Percentiles rank a stretch among this genome's conserved stretches.
These are phyloP conservation scores for California macrophylla DNA, from an alignment of 441 rosid species.

Conservation along the genomic window DNA sequence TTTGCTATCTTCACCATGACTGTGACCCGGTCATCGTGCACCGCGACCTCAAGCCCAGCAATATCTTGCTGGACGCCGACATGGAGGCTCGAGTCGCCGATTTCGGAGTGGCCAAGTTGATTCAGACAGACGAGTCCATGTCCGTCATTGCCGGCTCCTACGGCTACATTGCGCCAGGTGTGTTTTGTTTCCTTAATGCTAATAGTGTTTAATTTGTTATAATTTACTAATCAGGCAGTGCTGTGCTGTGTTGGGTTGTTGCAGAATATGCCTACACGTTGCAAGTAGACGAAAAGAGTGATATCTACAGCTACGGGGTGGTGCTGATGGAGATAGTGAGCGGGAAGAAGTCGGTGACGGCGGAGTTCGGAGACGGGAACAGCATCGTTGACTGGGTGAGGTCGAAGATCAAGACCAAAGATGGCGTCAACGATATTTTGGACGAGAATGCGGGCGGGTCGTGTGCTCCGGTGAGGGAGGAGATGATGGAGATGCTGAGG, in stretches of 20 bases:
- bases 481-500: slow-evolving; percentile 75
- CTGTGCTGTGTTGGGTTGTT: neutral
- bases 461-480: slow-evolving; percentile 53
- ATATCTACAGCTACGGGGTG: slow-evolving; percentile 84
- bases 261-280: slow-evolving; percentile 86
- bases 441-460: slow-evolving; percentile 67
- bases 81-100: slow-evolving; percentile 97
- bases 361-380: slow-evolving; percentile 89
- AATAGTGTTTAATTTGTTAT: too few relatives aligned
- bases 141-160: slow-evolving; percentile 94
- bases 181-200: neutral
- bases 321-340: slow-evolving; percentile 69
- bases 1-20: slow-evolving; percentile 91
- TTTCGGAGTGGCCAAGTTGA: slow-evolving; percentile 85
- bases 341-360: slow-evolving; percentile 68
- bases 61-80: slow-evolving; percentile 66
- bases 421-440: slow-evolving; percentile 44
- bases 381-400: slow-evolving; percentile 91
- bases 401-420: slow-evolving; percentile 56
- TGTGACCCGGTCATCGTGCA: slow-evolving; percentile 92
- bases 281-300: slow-evolving; percentile 90
- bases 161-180: slow-evolving; percentile 98
- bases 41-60: slow-evolving; percentile 85
- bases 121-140: slow-evolving; percentile 83
- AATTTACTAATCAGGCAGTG: too few relatives aligned